Evolutionary conservation across 495 filamentous ascomycete genomes (phyloP).

Genomic region (Podospora conica): DNA sequence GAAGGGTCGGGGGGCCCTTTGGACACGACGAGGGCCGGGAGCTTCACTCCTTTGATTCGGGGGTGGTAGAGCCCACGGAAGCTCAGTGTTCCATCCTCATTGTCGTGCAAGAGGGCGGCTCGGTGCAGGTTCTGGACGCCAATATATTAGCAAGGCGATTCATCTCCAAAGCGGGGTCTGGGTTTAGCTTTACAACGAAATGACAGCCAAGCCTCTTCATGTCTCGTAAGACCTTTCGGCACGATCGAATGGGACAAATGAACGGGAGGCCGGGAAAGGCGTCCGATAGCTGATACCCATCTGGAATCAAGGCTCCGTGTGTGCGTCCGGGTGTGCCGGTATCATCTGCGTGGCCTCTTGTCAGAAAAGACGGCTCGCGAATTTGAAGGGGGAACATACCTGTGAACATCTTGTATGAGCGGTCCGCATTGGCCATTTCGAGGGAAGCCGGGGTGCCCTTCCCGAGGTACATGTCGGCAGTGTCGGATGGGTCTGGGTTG

Average conservation of each 20-base stretch:
- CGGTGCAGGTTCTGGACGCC: constrained; percentile 20
- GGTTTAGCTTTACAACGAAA: constrained; percentile 15
- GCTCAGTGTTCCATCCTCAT: constrained; percentile 33
- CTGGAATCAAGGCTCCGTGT: constrained; percentile 19
- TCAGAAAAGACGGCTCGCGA: not conserved
- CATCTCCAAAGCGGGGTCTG: not conserved
- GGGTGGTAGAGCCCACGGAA: constrained; percentile 7
- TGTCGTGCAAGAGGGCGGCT: constrained; percentile 27
- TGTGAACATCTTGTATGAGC: constrained; percentile 20
- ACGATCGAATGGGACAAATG: constrained; percentile 19
- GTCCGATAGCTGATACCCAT: constrained; percentile 14
- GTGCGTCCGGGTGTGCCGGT: not conserved
- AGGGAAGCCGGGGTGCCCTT: not conserved
- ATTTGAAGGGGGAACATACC: constrained; percentile 3
- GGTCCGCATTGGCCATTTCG: constrained; percentile 20
- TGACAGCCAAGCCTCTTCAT: constrained; percentile 14
- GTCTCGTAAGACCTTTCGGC: constrained; percentile 5
- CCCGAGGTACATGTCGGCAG: not conserved
- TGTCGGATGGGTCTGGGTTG: not conserved
- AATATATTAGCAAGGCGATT: not conserved
- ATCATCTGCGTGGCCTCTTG: constrained; percentile 1
- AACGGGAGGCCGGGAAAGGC: constrained; percentile 11
- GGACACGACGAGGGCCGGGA: constrained; percentile 18
- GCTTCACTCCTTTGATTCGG: constrained; percentile 3
- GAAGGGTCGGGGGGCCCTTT: not conserved